phyloP scores from a whole-genome alignment of 2,329 filamentous ascomycete species.

The Colletotrichum scovillei region DNA sequence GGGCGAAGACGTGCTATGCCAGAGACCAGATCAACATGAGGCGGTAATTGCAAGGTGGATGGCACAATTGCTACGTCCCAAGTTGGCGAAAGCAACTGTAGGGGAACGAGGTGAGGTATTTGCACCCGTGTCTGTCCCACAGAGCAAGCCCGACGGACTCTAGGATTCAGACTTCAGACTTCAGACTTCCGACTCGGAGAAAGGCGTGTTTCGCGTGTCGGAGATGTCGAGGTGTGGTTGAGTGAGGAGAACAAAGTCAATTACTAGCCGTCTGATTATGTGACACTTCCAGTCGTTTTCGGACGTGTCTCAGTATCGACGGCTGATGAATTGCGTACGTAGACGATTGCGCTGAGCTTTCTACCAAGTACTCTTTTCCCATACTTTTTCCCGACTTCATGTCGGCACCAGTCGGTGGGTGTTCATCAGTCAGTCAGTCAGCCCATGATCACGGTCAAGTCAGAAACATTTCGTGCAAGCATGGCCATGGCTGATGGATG shows the following conservation, averaged over 20 bases:
- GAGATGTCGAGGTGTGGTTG: neutral
- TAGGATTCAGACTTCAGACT: neutral
- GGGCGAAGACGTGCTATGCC: neutral
- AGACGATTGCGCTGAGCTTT: conserved; percentile 2
- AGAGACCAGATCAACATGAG: neutral
- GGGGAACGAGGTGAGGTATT: neutral
- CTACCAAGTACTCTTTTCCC: too few relatives aligned
- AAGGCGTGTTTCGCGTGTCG: conserved; percentile 8
- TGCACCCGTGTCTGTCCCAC: neutral
- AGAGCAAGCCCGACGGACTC: neutral
- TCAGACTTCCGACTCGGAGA: conserved; percentile 1
- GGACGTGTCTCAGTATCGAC: conserved; percentile 26
- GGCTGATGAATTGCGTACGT: conserved; percentile 16
- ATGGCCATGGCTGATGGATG: neutral
- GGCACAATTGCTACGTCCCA: neutral
- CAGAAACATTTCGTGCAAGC: neutral
- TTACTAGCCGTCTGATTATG: conserved; percentile 21
- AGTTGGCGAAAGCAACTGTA: neutral
- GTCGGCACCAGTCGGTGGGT: neutral
- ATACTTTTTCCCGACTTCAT: neutral
- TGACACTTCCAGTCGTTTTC: conserved; percentile 26
- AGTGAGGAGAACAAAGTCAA: conserved; percentile 7
- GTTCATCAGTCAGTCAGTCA: neutral
- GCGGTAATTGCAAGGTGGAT: neutral
- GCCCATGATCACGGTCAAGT: neutral